phyloP scores from a whole-genome alignment of 495 filamentous ascomycete species.

The Aspergillus ostianus region DNA sequence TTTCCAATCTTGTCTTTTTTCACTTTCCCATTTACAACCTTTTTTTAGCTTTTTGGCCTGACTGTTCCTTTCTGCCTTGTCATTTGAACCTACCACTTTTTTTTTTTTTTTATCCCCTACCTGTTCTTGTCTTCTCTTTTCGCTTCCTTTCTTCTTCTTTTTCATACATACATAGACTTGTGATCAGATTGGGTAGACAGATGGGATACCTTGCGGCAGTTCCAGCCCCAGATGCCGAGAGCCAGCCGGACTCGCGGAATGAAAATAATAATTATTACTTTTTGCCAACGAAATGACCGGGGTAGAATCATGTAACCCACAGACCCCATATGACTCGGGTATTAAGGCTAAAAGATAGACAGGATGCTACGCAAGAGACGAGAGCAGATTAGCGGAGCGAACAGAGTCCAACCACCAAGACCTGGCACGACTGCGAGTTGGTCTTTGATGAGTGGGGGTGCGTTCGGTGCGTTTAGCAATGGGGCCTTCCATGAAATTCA shows the following conservation, averaged over 20 bases:
- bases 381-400: neutral
- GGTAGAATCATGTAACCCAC: neutral
- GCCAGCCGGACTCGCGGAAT: constrained; percentile 19
- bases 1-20: constrained; percentile 15
- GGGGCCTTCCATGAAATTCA: neutral
- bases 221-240: constrained; percentile 23
- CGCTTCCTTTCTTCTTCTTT: constrained; percentile 12
- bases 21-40: constrained; percentile 17
- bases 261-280: constrained; percentile 13
- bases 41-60: constrained; percentile 16
- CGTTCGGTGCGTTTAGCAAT: neutral
- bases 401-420: neutral
- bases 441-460: neutral
- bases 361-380: neutral
- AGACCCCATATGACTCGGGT: neutral
- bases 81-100: constrained; percentile 4
- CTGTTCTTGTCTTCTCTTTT: constrained; percentile 11
- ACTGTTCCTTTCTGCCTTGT: constrained; percentile 9
- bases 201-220: neutral
- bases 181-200: constrained; percentile 17
- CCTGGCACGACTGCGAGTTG: neutral
- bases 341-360: neutral
- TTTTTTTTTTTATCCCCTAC: constrained; percentile 15
- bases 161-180: constrained; percentile 19
- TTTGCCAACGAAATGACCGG: neutral